Conservation (phyloP, 2,329 filamentous ascomycete species). For the Talaromyces albobiverticillius region DNA sequence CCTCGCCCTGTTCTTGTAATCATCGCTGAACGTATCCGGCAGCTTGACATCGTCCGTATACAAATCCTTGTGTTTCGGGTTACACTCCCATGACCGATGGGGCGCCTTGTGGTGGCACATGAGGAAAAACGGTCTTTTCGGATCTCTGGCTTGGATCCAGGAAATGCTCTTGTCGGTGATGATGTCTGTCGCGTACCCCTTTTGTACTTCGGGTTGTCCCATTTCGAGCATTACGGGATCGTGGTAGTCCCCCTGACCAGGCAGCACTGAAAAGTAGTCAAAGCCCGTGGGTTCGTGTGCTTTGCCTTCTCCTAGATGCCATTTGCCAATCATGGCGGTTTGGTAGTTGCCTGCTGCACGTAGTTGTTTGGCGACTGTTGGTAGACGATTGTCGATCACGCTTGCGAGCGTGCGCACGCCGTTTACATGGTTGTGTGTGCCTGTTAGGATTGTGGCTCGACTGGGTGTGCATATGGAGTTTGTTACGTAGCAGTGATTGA, state of each 20-base stretch:
- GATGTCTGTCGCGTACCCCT: slow-evolving; percentile 52
- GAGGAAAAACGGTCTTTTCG: slow-evolving; percentile 47
- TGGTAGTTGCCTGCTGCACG: slow-evolving; percentile 47
- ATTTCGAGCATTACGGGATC: slow-evolving; percentile 51
- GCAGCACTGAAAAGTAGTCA: slow-evolving; percentile 52
- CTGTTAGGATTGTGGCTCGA: slow-evolving; percentile 49
- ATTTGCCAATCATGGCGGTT: slow-evolving; percentile 55
- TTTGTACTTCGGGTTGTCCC: slow-evolving; percentile 27
- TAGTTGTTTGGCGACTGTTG: slow-evolving; percentile 53
- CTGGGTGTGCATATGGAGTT: slow-evolving; percentile 55
- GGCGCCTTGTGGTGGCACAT: slow-evolving; percentile 60
- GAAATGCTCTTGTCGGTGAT: slow-evolving; percentile 51
- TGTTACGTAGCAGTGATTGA: slow-evolving; percentile 56
- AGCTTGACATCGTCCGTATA: slow-evolving; percentile 48
- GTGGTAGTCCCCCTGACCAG: slow-evolving; percentile 53
- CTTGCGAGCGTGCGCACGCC: slow-evolving; percentile 49
- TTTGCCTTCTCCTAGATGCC: slow-evolving; percentile 52
- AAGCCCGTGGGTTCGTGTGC: slow-evolving; percentile 50
- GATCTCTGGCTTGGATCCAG: slow-evolving; percentile 37
- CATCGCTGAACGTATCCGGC: slow-evolving; percentile 53
- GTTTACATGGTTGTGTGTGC: slow-evolving; percentile 55
- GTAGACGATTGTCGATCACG: slow-evolving; percentile 50
- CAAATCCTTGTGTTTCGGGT: slow-evolving; percentile 48
- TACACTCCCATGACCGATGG: slow-evolving; percentile 52
- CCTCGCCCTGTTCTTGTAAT: slow-evolving; percentile 54